Base-by-base conservation (phyloP, 495 filamentous ascomycete species). In the Penicillium coprophilum region DNA sequence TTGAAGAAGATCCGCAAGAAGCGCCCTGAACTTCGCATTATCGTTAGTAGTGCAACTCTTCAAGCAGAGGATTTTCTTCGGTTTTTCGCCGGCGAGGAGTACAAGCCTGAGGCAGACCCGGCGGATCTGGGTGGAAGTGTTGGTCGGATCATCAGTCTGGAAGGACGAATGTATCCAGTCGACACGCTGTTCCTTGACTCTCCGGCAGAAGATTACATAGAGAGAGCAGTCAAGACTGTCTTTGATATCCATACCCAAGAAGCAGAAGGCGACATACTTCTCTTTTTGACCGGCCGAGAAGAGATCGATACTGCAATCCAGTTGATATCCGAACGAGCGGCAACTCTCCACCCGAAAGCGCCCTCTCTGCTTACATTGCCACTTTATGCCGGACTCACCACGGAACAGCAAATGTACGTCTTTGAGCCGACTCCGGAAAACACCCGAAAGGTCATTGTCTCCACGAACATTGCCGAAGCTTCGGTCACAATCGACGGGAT, bases 381-480 rank as follows among this genome's bases (percentile, higher is more conserved):
- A 7, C 83, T 98, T 4, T 97, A 95, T 69, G 88, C 93, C 43
- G 92, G 91, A 30, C 81, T 98, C 11, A 85, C 91, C 12, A 91
- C 85, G 5, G 93, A 96, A 44, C 83, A 95, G 64, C 94, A 98
- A 65, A 86, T 95, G 76, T 91, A 91, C 55, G 89, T 97, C 46
- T 97, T 98, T 58, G 92, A 96, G 59, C 82, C 87, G 41, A 80
- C 94, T 9, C 89, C 90, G 11, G 88, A 89, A 58, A 91, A 92
- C 58, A 87, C 85, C 21, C 79, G 94, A 13, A 98, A 97, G 68
- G 89, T 96, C 31, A 88, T 98, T 43, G 85, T 98, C 56, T 91
- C 89, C 4, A 97, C 94, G 45, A 97, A 97, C 68, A 97, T 98
- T 58, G 91, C 94, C 32, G 94, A 98, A 75, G 95, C 94, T 19